Evolutionary conservation across 73 alveolate species (phyloP).

Genomic region (Symbiodinium natans): DNA sequence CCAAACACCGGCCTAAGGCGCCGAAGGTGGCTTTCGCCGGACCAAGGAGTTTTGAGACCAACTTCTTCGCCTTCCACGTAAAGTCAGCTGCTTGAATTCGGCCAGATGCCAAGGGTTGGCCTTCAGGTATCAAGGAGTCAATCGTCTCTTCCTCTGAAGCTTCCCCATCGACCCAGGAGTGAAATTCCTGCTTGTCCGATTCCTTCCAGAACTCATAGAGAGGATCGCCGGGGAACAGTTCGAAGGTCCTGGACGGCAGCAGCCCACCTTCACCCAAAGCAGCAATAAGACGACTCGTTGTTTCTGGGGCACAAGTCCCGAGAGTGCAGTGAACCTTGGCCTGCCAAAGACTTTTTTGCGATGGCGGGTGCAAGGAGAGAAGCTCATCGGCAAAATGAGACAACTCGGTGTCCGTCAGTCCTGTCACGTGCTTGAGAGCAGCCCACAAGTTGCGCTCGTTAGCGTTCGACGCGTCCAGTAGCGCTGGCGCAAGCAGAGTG

Average conservation of each 20-base stretch:
- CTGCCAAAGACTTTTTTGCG: constrained; percentile 44
- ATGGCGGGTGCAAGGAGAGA: constrained; percentile 5
- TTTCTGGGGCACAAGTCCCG: constrained; percentile 50
- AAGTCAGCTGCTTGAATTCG: constrained; percentile 63
- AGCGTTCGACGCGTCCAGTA: background rate
- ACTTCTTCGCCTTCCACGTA: constrained; percentile 49
- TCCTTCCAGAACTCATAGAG: constrained; percentile 53
- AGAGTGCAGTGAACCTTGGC: constrained; percentile 7
- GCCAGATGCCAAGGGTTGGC: constrained; percentile 62
- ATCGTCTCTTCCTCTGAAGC: background rate
- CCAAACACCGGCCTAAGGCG: constrained; percentile 53
- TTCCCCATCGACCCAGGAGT: constrained; percentile 65
- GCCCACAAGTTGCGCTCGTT: background rate
- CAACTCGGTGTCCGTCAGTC: constrained; percentile 45
- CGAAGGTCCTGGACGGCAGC: constrained; percentile 32
- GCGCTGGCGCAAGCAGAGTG: background rate
- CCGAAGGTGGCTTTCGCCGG: background rate
- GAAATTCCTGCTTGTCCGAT: constrained; percentile 38
- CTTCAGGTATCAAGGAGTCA: constrained; percentile 65
- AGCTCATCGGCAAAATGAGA: constrained; percentile 50
- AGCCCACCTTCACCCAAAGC: constrained; percentile 38
- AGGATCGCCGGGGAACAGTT: constrained; percentile 73
- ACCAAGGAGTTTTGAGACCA: constrained; percentile 25
- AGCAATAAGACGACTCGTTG: constrained; percentile 29
- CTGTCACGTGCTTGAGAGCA: constrained; percentile 52